These are phyloP conservation scores for Calonectria leucothoes DNA, from an alignment of 2,329 filamentous ascomycete genomes.

Conservation along the genomic window DNA sequence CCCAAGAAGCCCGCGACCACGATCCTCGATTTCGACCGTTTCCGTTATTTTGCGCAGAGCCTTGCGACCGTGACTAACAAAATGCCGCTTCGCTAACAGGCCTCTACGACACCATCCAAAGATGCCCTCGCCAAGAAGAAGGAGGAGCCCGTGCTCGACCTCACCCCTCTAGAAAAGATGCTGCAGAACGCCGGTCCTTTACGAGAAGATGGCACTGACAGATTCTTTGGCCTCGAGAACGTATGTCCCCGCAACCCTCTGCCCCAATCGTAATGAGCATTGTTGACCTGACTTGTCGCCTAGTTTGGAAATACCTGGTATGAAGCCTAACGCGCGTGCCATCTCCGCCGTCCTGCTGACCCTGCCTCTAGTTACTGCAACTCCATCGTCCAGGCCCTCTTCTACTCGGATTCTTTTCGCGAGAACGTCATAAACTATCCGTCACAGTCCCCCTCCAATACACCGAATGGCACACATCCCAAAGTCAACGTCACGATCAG, in stretches of 20 bases:
- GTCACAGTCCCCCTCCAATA: constrained; percentile 75
- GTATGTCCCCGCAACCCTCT: constrained; percentile 65
- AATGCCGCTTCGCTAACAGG: constrained; percentile 50
- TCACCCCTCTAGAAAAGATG: constrained; percentile 77
- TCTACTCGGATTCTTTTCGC: constrained; percentile 94
- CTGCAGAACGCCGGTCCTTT: constrained; percentile 84
- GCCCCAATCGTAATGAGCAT: constrained; percentile 11
- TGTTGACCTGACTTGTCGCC: constrained; percentile 48
- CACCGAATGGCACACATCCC: constrained; percentile 68
- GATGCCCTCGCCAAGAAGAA: constrained; percentile 65
- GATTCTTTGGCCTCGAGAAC: constrained; percentile 98
- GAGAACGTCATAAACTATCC: constrained; percentile 95
- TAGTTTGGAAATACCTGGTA: constrained; percentile 99
- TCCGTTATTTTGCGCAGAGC: constrained; percentile 30
- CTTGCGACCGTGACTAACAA: constrained; percentile 45
- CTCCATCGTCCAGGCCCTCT: constrained; percentile 96
- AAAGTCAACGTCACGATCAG: constrained; percentile 72
- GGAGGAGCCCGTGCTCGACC: constrained; percentile 67
- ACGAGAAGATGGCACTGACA: constrained; percentile 90
- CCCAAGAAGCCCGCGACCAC: not conserved
- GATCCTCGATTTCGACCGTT: constrained; percentile 37
- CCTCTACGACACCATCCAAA: constrained; percentile 55
- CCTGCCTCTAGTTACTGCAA: constrained; percentile 84
- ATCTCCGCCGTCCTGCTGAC: constrained; percentile 33
- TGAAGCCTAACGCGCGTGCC: constrained; percentile 36